phyloP scores from a whole-genome alignment of 768 basidiomycete genomes.

The Tylopilus vinaceipallidus region DNA sequence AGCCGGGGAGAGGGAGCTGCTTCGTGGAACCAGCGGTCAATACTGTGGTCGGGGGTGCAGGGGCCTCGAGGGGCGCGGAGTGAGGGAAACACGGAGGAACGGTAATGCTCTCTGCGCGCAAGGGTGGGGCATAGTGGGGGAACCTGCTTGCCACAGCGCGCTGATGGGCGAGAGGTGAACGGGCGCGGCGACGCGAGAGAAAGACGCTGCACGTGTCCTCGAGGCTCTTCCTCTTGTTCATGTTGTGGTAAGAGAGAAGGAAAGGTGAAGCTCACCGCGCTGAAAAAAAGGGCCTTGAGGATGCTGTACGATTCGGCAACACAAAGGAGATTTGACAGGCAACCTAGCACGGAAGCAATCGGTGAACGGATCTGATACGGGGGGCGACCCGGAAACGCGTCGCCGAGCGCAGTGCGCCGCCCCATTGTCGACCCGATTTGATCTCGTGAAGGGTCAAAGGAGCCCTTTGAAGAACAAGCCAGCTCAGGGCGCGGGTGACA shows the following conservation, averaged over 20 bases:
- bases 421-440: constrained; percentile 25
- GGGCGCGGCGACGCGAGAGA: constrained; percentile 21
- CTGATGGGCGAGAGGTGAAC: constrained; percentile 8
- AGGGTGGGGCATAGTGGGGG: constrained; percentile 1
- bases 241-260: constrained; percentile 22
- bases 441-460: constrained; percentile 9
- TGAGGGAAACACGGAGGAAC: constrained; percentile 9
- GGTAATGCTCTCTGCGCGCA: constrained; percentile 7
- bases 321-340: constrained; percentile 24
- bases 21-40: constrained; percentile 2
- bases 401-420: constrained; percentile 28
- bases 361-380: constrained; percentile 5
- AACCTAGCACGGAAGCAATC: constrained; percentile 5
- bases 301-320: no score
- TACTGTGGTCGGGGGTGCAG: background rate
- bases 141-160: constrained; percentile 12
- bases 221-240: constrained; percentile 29
- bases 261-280: constrained; percentile 1
- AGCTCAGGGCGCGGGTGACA: background rate
- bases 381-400: background rate
- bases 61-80: constrained; percentile 7
- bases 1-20: constrained; percentile 28
- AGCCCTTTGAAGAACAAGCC: constrained; percentile 9
- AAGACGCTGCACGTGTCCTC: constrained; percentile 32
- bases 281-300: constrained; percentile 14